phyloP scores from a whole-genome alignment of 2,329 filamentous ascomycete genomes.

The Talaromyces atroroseus region DNA sequence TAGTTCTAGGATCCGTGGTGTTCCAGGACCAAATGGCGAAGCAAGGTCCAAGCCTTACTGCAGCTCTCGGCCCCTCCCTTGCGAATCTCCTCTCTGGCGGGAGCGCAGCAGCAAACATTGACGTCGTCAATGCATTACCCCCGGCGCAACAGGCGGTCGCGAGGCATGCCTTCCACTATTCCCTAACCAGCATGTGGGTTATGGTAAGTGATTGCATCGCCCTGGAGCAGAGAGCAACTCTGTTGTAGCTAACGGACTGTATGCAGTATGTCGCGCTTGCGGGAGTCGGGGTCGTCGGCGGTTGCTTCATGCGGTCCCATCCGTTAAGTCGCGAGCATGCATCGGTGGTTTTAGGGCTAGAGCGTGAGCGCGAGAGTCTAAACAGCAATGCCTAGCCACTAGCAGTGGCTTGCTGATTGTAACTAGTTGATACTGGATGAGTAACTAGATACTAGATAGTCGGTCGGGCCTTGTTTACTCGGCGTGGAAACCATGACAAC shows the following conservation, averaged over 20 bases:
- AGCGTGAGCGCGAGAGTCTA: not conserved
- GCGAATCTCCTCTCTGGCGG: conserved; percentile 6
- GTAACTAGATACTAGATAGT: not conserved
- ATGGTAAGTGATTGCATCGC: conserved; percentile 1
- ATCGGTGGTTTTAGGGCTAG: conserved; percentile 1
- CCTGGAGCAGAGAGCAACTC: not conserved
- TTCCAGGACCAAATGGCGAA: conserved; percentile 34
- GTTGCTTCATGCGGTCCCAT: conserved; percentile 8
- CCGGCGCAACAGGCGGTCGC: conserved; percentile 7
- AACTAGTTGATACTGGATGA: not conserved
- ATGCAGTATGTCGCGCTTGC: conserved; percentile 11
- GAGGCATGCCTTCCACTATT: conserved; percentile 6
- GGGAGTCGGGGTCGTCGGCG: conserved; percentile 1
- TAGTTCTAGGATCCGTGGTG: conserved; percentile 49
- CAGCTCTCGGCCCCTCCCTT: conserved; percentile 6
- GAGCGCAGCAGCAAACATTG: conserved; percentile 10
- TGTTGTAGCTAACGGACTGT: not conserved
- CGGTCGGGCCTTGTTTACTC: not conserved
- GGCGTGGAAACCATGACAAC: conserved; percentile 11
- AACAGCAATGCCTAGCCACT: not conserved
- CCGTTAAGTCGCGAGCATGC: conserved; percentile 8
- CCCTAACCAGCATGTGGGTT: conserved; percentile 10
- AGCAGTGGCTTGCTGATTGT: not conserved
- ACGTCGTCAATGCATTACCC: conserved; percentile 2
- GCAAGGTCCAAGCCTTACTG: conserved; percentile 11